Conservation (phyloP, 768 basidiomycete genomes). For the Russula sp. region DNA sequence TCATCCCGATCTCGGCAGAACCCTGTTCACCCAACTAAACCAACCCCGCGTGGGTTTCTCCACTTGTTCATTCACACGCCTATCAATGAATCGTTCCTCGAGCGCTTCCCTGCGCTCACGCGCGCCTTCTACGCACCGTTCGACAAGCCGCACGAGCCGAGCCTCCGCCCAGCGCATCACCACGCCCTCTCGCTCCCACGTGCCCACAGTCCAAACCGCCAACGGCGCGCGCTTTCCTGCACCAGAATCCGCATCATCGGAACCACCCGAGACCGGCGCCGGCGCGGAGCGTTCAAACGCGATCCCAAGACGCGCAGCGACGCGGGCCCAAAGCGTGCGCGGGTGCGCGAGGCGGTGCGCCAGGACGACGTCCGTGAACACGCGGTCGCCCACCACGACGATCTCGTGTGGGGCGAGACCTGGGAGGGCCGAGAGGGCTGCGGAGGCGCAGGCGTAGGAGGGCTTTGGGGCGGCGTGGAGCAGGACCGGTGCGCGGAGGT, state of each 20-base stretch:
- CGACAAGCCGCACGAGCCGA: slow-evolving; percentile 41
- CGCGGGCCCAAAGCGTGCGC: slow-evolving; percentile 3
- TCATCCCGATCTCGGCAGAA: slow-evolving; percentile 1
- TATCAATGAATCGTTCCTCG: slow-evolving; percentile 24
- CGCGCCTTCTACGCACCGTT: slow-evolving; percentile 34
- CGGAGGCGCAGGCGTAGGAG: slow-evolving; percentile 62
- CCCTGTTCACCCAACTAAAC: slow-evolving; percentile 9
- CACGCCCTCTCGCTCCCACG: slow-evolving; percentile 64
- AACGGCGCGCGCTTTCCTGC: slow-evolving; percentile 42
- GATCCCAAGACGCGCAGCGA: slow-evolving; percentile 7
- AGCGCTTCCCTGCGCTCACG: slow-evolving; percentile 10
- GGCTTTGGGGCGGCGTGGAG: slow-evolving; percentile 76
- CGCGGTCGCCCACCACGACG: slow-evolving; percentile 83
- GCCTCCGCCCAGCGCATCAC: slow-evolving; percentile 56
- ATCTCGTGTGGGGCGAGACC: slow-evolving; percentile 61
- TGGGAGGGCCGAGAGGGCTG: slow-evolving; percentile 44
- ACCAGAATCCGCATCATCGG: background rate
- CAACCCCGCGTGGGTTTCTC: slow-evolving; percentile 1
- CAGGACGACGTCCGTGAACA: slow-evolving; percentile 88
- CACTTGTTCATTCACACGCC: background rate
- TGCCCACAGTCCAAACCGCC: slow-evolving; percentile 62
- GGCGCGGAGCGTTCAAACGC: background rate
- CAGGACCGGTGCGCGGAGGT: slow-evolving; percentile 78
- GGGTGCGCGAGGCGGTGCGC: slow-evolving; percentile 60
- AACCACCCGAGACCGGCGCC: background rate